Base-by-base conservation (phyloP, 2,329 filamentous ascomycete species). In the Chalaropsis ovoidea region DNA sequence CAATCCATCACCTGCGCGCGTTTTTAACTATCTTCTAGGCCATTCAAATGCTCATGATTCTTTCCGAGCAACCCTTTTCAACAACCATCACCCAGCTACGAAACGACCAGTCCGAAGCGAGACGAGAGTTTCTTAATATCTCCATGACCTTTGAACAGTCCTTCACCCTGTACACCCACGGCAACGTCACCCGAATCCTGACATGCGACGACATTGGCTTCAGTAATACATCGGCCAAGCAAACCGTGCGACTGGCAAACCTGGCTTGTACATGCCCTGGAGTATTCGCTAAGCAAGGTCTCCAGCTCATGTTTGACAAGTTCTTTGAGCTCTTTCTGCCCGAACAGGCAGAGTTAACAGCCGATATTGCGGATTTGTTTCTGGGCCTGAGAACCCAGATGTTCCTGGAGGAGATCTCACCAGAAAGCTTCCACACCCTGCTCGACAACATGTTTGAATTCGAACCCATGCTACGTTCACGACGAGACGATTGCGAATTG, bases 281-380 rank as follows among this genome's bases (percentile, higher is more conserved):
- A 56, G 63, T 68, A 45, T 65, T 66, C 61, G 68, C 69, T 60
- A 67, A 69, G 35, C 47, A 62, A 27, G 66, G 66, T 61, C 78
- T 82, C 47, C 74, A 79, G n/a, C 71, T 74, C 22, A 72, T 77
- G 24, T 75, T 81, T 68, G 76, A 78, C 63, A 75, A 76, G 22
- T 77, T 77, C 58, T 73, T 76, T 61, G 75, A 77, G 62, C 75
- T 79, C 0, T 79, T 80, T 15, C 76, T 68, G 8, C 67, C 65
- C 0, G 64, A 67, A 17, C 62, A 66, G 43, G 62, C 67, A 8
- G 67, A 65, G 35, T 22, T 68, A 41, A 65, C 67, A 11, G 61
- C 64, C n/a, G 65, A 68, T 27, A 64, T 68, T 58, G 65, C 62
- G 6, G 65, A 68, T 42, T 43, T 68, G 15, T 67, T 64, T n/a